Evolutionary conservation across 495 filamentous ascomycete species (phyloP).

Genomic region (Corynascus novoguineensis): DNA sequence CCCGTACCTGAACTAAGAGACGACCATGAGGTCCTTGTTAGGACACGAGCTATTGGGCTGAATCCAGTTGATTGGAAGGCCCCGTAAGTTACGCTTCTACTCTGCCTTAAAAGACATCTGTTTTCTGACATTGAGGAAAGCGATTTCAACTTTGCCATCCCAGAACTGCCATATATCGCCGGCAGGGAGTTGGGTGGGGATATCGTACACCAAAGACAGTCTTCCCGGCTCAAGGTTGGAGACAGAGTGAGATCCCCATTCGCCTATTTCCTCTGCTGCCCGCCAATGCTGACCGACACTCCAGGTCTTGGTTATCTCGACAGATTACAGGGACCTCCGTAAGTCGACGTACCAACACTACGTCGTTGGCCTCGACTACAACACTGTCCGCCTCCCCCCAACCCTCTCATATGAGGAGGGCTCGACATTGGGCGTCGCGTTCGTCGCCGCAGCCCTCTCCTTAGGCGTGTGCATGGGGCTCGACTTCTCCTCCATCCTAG

Average conservation of each 20-base stretch:
- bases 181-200: slow-evolving; percentile 59
- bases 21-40: slow-evolving; percentile 51
- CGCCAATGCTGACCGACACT: neutral
- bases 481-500: slow-evolving; percentile 43
- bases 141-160: slow-evolving; percentile 62
- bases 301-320: slow-evolving; percentile 56
- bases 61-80: slow-evolving; percentile 73
- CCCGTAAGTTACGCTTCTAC: slow-evolving; percentile 43
- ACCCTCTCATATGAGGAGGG: slow-evolving; percentile 44
- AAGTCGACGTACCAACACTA: slow-evolving; percentile 68
- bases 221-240: slow-evolving; percentile 46
- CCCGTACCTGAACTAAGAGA: slow-evolving; percentile 39
- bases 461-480: slow-evolving; percentile 58
- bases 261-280: neutral
- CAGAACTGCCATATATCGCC: slow-evolving; percentile 59
- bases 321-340: slow-evolving; percentile 64
- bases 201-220: slow-evolving; percentile 42
- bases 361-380: slow-evolving; percentile 56
- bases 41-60: slow-evolving; percentile 55
- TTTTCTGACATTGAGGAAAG: slow-evolving; percentile 25
- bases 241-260: slow-evolving; percentile 40
- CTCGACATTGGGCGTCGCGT: slow-evolving; percentile 59
- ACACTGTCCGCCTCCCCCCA: slow-evolving; percentile 54
- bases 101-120: neutral
- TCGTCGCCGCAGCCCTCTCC: slow-evolving; percentile 53